Evolutionary conservation across 164 flowering plant species (phyloP), one percentile per base, ranked within the genome.

Genomic region (Amborella trichopoda): DNA sequence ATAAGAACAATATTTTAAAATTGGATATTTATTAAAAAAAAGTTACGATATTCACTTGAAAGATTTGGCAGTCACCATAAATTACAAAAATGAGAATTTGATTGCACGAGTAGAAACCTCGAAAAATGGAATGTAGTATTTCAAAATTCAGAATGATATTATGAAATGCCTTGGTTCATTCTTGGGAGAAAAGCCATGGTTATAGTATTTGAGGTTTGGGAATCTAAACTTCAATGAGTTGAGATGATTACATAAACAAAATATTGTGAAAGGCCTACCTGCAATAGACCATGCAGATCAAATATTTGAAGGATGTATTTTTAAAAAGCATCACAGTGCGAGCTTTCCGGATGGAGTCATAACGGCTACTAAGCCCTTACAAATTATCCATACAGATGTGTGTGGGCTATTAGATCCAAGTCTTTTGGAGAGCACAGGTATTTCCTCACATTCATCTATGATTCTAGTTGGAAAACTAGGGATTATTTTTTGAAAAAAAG

Each of bases 121-220:
- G 32, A 16, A 19, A 14, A 52, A 53, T 33, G 4, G 23, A 3
- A 43, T 36, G 37, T 50, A 49, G 10, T 0, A 8, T 11, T 36
- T 50, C 11, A 34, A 52, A 13, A 52, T 59, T 41, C 14, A 40
- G 28, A 40, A 46, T 39, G 38, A 53, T 9, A 12, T 14, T 2
- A 24, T 12, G 3, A 12, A 26, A 32, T 57, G 40, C 21, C 23
- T 40, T n/a, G 36, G 27, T 17, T 13, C 23, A 12, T 43, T 46
- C 22, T 32, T 5, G 2, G 26, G 50, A 25, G 30, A 57, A 19
- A 1, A 18, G 2, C n/a, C n/a, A n/a, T n/a, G n/a, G n/a, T n/a
- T n/a, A n/a, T n/a, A n/a, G n/a, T n/a, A n/a, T n/a, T n/a, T 49
- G 49, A 26, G 49, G 61, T 50, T 10, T 37, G 45, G 33, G 24